Conservation (phyloP, 306 rosid species). For the Cucumis hystrix region DNA sequence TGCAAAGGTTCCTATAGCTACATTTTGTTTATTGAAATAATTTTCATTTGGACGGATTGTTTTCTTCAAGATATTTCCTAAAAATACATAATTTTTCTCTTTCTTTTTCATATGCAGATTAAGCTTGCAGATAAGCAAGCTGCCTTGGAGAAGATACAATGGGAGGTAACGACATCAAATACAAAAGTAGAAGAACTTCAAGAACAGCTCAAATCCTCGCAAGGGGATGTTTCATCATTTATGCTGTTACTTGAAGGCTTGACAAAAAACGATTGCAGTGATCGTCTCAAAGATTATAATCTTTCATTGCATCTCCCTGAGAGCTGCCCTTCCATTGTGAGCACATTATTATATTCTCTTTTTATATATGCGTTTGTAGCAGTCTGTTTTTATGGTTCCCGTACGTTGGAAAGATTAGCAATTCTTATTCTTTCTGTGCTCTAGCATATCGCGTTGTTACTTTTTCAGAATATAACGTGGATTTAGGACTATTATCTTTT, state of each 20-base stretch:
- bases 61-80: background rate
- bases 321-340: slow-evolving; percentile 27
- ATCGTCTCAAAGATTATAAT: slow-evolving; percentile 19
- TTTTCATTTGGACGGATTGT: background rate
- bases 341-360: background rate
- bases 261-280: slow-evolving; percentile 25
- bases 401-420: background rate
- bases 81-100: too few relatives aligned
- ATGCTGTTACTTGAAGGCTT: slow-evolving; percentile 52
- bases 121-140: slow-evolving; percentile 98
- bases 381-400: background rate
- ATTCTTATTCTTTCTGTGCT: background rate
- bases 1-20: slow-evolving; percentile 47
- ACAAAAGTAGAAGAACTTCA: slow-evolving; percentile 34
- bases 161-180: slow-evolving; percentile 78
- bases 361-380: background rate
- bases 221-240: slow-evolving; percentile 32
- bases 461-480: background rate
- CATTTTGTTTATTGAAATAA: background rate
- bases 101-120: slow-evolving; percentile 26
- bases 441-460: background rate
- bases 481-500: background rate
- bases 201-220: slow-evolving; percentile 27
- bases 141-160: slow-evolving; percentile 65
- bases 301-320: slow-evolving; percentile 11